Evolutionary conservation across 768 basidiomycete species (phyloP), one percentile per base, ranked within the genome.

Genomic region (Coprinopsis strossmayeri): DNA sequence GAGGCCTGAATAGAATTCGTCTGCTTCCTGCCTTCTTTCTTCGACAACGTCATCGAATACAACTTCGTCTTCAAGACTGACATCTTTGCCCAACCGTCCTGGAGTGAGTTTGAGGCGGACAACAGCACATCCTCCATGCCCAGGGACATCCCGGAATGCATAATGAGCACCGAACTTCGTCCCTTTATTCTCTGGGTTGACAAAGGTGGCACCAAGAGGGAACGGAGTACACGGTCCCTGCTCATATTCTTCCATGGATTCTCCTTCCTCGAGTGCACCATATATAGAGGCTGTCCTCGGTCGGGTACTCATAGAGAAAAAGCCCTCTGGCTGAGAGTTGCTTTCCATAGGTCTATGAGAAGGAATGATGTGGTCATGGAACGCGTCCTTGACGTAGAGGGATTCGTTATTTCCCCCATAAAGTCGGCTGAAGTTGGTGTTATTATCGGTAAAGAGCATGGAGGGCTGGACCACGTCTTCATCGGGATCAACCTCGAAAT

Each of bases 141-240:
- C 85, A 3, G 96, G 96, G 1, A 99, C 93, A 60, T 90, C 73
- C 18, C 66, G 64, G 67, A 99, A 98, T 23, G 69, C 65, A 63
- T 97, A 99, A 62, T 99, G 94, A 5, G 91, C 94, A 1, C 82
- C 96, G 26, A 84, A 79, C 64, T 99, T 99, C 39, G 96, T 98
- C 23, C 96, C 96, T 40, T 70, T 78, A 64, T 82, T 78, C 18
- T 84, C 79, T 2, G 94, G 92, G 64, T 91, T 97, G 57, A 96
- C 80, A 61, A 87, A 98, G 30, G 69, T 63, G 25, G 71, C 58
- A 1, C 64, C 68, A 9, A 65, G 57, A 9, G 82, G 79, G 62
- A 78, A 79, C 0, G 83, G 79, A 2, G 81, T 82, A 53, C 76
- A 77, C 7, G 77, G 78, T 5, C 80, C 79, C 54, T 77, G 70